Conservation (phyloP, 805 yeast genomes). For the Myxozyma mucilagina region DNA sequence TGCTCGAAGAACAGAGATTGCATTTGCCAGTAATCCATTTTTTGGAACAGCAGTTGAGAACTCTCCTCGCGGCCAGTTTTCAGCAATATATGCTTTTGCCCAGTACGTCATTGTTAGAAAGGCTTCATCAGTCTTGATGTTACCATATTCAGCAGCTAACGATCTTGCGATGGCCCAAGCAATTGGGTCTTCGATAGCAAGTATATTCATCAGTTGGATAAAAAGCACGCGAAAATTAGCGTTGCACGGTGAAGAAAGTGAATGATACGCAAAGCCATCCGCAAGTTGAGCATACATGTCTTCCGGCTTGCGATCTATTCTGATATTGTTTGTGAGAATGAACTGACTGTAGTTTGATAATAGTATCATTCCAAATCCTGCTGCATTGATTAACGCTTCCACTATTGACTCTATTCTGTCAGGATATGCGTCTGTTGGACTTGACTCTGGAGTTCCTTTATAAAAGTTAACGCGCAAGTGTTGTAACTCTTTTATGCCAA, state of each 20-base stretch:
- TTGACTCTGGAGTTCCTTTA: background rate
- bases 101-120: constrained; percentile 6
- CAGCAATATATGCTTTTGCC: constrained; percentile 12
- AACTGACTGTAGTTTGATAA: background rate
- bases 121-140: background rate
- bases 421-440: background rate
- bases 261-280: constrained; percentile 9
- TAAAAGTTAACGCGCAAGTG: background rate
- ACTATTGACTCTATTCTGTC: background rate
- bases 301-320: background rate
- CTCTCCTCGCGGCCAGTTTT: constrained; percentile 19
- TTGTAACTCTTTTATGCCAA: constrained; percentile 6
- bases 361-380: background rate
- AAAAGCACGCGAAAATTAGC: constrained; percentile 11
- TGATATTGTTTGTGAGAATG: background rate
- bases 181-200: background rate
- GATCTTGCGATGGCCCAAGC: background rate
- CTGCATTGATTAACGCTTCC: background rate
- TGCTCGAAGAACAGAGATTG: background rate
- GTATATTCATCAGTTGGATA: background rate
- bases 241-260: constrained; percentile 21
- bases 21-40: constrained; percentile 1
- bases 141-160: background rate
- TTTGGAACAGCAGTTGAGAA: constrained; percentile 5
- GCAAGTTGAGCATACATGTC: background rate